Base-by-base conservation (phyloP, 2,329 filamentous ascomycete genomes). In the Cytospora piceae region DNA sequence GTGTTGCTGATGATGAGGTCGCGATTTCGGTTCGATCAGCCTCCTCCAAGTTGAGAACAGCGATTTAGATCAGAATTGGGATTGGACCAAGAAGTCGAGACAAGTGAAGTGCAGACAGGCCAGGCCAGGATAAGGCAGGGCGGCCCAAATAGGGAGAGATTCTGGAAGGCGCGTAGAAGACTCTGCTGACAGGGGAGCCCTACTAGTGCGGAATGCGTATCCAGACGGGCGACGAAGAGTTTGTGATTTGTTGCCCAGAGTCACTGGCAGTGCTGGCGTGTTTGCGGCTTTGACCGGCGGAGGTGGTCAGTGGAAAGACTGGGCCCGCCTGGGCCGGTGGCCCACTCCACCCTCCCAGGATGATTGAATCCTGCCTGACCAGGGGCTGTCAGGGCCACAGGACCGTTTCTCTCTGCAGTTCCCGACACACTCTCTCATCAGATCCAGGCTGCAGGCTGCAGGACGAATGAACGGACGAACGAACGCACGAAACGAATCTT, bases 91-190 rank as follows among this genome's bases (percentile, higher is more conserved):
- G 34, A 53, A 61, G 52, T 46, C 52, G 15, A 37, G 37, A 46
- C 34, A 27, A 54, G 58, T 22, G 42, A 37, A 39, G 31, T 20
- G 27, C 39, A 32, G 53, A 8, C 52, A 34, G 46, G 42, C 53
- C 54, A 58, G 53, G 42, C 27, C 61, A 11, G 52, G 59, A 53
- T 37, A 46, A 55, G 60, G 29, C 39, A 53, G 60, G 56, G 51
- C 37, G 42, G 53, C 52, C 46, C 65, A 61, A 42, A 58, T 63
- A 57, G 65, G 57, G 62, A 61, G 62, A 61, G 65, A 54, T 67
- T 67, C 65, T 67, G 62, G 65, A 67, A 64, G 63, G 60, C 65
- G 58, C 42, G 61, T 67, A 46, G 65, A 67, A 67, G 62, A 58
- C 24, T 67, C 57, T 67, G 52, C 61, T 32, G 58, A 55, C 61